phyloP scores from a whole-genome alignment of 2,329 filamentous ascomycete genomes.

The Endocalyx cinctus region DNA sequence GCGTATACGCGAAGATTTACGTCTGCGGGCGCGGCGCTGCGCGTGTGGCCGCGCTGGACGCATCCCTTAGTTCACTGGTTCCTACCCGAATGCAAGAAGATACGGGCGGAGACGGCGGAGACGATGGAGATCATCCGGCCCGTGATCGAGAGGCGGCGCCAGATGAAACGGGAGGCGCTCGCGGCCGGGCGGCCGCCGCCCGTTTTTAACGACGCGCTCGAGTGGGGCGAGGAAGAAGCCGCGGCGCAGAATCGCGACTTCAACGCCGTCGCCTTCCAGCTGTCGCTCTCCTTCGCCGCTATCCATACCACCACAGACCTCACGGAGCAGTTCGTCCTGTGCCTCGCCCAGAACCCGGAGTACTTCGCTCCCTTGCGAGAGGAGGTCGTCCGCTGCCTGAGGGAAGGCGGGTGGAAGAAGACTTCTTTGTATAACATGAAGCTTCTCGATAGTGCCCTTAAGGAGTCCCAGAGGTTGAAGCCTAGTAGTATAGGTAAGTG shows the following conservation, averaged over 20 bases:
- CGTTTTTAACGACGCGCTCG: slow-evolving; percentile 29
- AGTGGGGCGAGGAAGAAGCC: slow-evolving; percentile 33
- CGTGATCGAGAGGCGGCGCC: slow-evolving; percentile 15
- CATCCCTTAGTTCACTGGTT: slow-evolving; percentile 38
- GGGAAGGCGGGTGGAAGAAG: slow-evolving; percentile 18
- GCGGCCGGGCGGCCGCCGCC: slow-evolving; percentile 10
- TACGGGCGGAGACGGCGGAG: slow-evolving; percentile 23
- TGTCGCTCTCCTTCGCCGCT: slow-evolving; percentile 26
- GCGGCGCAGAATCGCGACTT: slow-evolving; percentile 16
- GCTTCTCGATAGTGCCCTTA: slow-evolving; percentile 32
- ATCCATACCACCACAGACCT: slow-evolving; percentile 33
- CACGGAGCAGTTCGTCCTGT: slow-evolving; percentile 30
- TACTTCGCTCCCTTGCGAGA: slow-evolving; percentile 36
- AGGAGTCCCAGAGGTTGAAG: slow-evolving; percentile 28
- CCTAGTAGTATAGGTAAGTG: too few relatives aligned
- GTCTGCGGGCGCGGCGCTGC: slow-evolving; percentile 25
- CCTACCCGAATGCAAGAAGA: slow-evolving; percentile 30
- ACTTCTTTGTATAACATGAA: slow-evolving; percentile 24
- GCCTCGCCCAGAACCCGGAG: slow-evolving; percentile 36
- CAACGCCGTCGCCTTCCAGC: too few relatives aligned
- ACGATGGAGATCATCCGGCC: slow-evolving; percentile 19
- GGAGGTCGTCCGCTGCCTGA: slow-evolving; percentile 30
- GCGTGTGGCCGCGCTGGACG: slow-evolving; percentile 31
- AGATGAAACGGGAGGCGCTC: slow-evolving; percentile 9
- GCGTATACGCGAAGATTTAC: slow-evolving; percentile 32